These are phyloP conservation scores for Kluyveromyces sp. DNA, from an alignment of 1,139 yeast species.

Conservation along the genomic window DNA sequence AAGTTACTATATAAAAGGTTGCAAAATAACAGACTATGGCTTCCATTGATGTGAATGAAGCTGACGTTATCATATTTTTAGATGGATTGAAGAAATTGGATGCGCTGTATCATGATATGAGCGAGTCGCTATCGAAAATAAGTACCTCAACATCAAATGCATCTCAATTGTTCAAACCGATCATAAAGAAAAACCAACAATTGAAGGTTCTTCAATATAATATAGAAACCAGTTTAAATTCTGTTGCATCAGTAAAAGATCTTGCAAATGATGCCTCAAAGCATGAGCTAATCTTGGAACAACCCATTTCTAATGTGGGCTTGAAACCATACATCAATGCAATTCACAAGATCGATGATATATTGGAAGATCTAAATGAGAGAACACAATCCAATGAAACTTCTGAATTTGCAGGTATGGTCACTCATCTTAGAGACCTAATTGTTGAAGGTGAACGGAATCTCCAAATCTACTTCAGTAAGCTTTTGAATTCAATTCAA, in stretches of 20 bases:
- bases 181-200: conserved; percentile 54
- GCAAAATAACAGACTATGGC: conserved; percentile 1
- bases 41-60: conserved; percentile 61
- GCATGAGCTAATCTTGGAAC: conserved; percentile 38
- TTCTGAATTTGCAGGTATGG: conserved; percentile 34
- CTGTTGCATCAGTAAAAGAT: conserved; percentile 57
- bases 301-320: conserved; percentile 28
- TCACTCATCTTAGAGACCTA: conserved; percentile 30
- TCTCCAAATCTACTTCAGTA: conserved; percentile 31
- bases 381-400: conserved; percentile 21
- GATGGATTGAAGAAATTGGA: conserved; percentile 60
- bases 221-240: conserved; percentile 51
- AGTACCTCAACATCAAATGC: conserved; percentile 56
- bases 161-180: conserved; percentile 60
- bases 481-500: conserved; percentile 23
- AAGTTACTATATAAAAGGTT: too few relatives aligned
- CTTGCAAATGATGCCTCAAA: conserved; percentile 55
- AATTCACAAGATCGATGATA: conserved; percentile 35
- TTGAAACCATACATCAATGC: conserved; percentile 33
- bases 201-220: conserved; percentile 50
- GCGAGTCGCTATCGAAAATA: conserved; percentile 47
- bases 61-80: conserved; percentile 75
- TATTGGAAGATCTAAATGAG: conserved; percentile 31
- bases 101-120: conserved; percentile 48
- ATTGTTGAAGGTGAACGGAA: conserved; percentile 29